Base-by-base conservation (phyloP, 495 filamentous ascomycete genomes). In the Neurospora tetraspora region DNA sequence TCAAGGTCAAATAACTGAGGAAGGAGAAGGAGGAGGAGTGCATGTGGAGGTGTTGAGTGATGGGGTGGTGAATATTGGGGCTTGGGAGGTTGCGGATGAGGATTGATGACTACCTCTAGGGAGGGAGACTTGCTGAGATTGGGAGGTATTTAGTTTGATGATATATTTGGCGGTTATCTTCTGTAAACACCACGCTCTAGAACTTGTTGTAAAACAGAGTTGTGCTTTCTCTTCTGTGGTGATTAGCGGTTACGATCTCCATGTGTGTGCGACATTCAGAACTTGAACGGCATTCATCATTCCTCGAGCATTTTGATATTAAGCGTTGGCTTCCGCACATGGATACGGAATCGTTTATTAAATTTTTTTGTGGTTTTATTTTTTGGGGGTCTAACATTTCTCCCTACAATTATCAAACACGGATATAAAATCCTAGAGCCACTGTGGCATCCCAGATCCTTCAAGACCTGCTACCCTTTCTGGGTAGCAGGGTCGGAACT, bases 11-110 rank as follows among this genome's bases (percentile, higher is more conserved):
- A 73, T 7, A 43, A 61, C 4, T 53, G 70, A 80, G 84, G 40
- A 59, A 70, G 40, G 43, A 73, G 84, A 65, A 83, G 68, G 47
- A 83, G 39, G 84, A 84, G 65, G 89, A 89, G 86, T 93, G 39
- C 85, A 89, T 72, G 85, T 94, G 8, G 90, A 92, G 75, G 82
- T 92, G 34, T 74, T 92, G 74, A 91, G 91, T 73, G 92, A 94
- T 75, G 86, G 87, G 20, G 81, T 81, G 27, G 87, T 94, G 39
- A 80, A 87, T 36, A 83, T 92, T 71, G 91, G 91, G 6, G 80
- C 69, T 34, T 87, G 85, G 85, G 84, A 84, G 72, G 74, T 71
- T 70, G 82, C 78, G n/a, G 78, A 85, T 73, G 82, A 82, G 77
- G 75, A 77, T 65, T 72, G 39, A 40, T 18, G 12, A 61, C 45